Conservation (phyloP, 805 yeast species). For the Candida golubevii region DNA sequence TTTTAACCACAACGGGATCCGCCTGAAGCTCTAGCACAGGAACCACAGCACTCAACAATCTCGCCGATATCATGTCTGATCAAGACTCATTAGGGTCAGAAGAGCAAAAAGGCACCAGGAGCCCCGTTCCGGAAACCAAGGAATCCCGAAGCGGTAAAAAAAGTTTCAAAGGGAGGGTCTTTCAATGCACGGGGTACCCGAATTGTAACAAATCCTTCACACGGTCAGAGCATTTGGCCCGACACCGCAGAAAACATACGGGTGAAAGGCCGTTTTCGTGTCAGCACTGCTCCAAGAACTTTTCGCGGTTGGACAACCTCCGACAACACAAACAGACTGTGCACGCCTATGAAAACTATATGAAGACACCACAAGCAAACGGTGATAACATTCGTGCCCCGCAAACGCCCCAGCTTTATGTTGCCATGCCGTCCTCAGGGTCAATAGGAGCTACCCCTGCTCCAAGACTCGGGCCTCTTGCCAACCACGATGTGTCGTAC, state of each 20-base stretch:
- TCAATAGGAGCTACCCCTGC: background rate
- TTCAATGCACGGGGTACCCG: constrained; percentile 82
- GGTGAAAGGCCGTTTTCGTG: constrained; percentile 93
- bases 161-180: constrained; percentile 55
- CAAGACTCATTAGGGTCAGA: background rate
- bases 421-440: background rate
- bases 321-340: constrained; percentile 87
- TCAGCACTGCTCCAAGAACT: constrained; percentile 72
- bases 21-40: too few species aligned
- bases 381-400: background rate
- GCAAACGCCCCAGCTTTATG: constrained; percentile 1
- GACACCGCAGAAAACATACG: constrained; percentile 90
- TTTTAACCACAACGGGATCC: too few species aligned
- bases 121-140: background rate
- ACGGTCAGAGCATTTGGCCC: constrained; percentile 85
- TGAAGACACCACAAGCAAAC: background rate
- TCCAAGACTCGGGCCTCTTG: background rate
- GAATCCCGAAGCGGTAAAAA: constrained; percentile 9
- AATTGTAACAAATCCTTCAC: constrained; percentile 88
- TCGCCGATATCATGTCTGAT: background rate
- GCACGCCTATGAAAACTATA: constrained; percentile 37
- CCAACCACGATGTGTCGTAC: background rate
- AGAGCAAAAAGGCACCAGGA: background rate
- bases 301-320: constrained; percentile 80
- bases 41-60: too few species aligned